Evolutionary conservation across 495 filamentous ascomycete species (phyloP), one percentile per base, ranked within the genome.

Genomic region (Podospora pseudocomata): DNA sequence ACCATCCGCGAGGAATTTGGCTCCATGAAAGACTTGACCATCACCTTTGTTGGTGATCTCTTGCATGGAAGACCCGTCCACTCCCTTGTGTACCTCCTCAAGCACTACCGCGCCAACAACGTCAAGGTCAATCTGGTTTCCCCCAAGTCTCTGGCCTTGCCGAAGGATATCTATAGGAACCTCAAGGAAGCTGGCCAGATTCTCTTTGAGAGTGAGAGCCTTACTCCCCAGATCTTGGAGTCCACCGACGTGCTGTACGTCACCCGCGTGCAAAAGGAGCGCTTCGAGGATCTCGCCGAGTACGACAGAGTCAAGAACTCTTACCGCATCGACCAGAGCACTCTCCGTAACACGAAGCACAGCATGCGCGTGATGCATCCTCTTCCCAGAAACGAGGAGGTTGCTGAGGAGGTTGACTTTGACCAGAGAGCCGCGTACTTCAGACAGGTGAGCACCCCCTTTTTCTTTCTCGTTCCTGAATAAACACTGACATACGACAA

Each of bases 361-460:
- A 91, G 89, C 73, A 97, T 95, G 88, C 82, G 96, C 55, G 90
- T 99, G 68, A 87, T 99, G 89, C 95, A 99, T 84, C 95, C 95
- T 67, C 83, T 99, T 77, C 95, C 96, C 62, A 85, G 95, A 67
- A 97, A 97, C 71, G 87, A 87, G 64, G 95, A 99, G 86, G 89
- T 99, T 70, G 85, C 88, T 13, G 93, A 96, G 82, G 95, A 99
- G 82, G 92, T 99, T 27, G 95, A 99, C 78, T 96, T 94, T 82
- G 95, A 99, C 83, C 92, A 94, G 79, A 84, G 95, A 75, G 94
- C 95, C 44, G 95, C 96, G 66, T 99, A 99, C 84, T 98, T 98
- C 80, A 89, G 95, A 91, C 95, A 99, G 90, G 95, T 97, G 82
- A 84, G 90, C 86, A 74, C 67, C 56, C 65, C 27, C 4, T 58